Evolutionary conservation across 2,329 filamentous ascomycete genomes (phyloP), one percentile per base, ranked within the genome.

Genomic region (Didymella sp.): DNA sequence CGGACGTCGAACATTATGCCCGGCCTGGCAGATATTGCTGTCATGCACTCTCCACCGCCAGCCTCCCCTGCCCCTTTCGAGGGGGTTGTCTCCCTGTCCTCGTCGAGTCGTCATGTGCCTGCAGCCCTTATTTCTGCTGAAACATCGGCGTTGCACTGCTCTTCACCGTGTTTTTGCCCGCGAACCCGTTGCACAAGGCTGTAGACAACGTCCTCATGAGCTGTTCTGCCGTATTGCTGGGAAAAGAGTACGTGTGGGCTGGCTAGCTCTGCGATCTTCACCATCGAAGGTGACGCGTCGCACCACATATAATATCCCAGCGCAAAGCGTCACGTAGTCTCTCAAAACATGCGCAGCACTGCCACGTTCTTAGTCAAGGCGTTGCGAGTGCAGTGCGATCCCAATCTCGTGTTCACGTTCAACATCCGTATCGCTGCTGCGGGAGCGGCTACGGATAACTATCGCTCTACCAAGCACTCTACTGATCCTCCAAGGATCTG

Each of bases 241-340:
- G 31, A 25, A 31, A 44, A 15, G 24, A 24, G 44, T 24, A 24
- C 19, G 42, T 43, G 37, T 21, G 21, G 38, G 21, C 4, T 30
- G 38, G 22, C 37, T 58, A 54, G 50, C 50, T 40, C 17, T 44
- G 25, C 40, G 37, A 47, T 56, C 46, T 48, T 40, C 52, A 42
- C 40, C 46, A 35, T 42, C 40, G 42, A 35, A 24, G 48, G 56
- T 69, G 62, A 70, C 69, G 69, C 69, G 68, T 69, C 69, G 68
- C 67, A 71, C 70, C 66, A 70, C 68, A 71, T 67, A 71, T 59
- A 64, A 69, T 67, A 49, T 44, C 49, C 55, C 47, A 43, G 31
- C 44, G n/a, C 43, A 47, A 35, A 48, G 48, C 48, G 37, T 47
- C 22, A 31, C 30, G 35, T 31, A 11, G 48, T 25, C n/a, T 24